Percentiles rank a stretch among this genome's conserved stretches.
Conservation (phyloP, 2,329 filamentous ascomycete genomes). For the Chalaropsis thielavioides region DNA sequence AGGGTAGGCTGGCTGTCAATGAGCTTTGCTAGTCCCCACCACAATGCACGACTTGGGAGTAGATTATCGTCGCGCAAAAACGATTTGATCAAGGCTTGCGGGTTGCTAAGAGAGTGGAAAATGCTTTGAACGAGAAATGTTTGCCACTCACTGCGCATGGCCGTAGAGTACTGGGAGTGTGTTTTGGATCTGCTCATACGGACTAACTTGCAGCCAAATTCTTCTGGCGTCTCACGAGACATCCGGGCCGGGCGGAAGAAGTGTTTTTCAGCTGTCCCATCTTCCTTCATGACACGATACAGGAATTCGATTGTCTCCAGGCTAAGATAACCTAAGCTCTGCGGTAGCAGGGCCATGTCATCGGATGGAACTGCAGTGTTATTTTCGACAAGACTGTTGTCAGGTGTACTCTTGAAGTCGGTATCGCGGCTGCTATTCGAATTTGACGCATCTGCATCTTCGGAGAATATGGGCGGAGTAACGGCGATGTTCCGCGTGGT, state of each 20-base stretch:
- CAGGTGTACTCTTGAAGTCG: slow-evolving; percentile 7
- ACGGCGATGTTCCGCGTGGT: slow-evolving; percentile 1
- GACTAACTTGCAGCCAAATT: slow-evolving; percentile 6
- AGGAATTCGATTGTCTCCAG: slow-evolving; percentile 44
- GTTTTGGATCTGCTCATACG: slow-evolving; percentile 11
- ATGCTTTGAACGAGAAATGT: slow-evolving; percentile 49
- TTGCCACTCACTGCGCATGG: slow-evolving; percentile 37
- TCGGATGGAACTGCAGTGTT: background rate
- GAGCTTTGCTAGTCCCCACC: slow-evolving; percentile 48
- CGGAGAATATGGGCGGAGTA: slow-evolving; percentile 12
- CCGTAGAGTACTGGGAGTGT: slow-evolving; percentile 21
- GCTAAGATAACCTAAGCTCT: slow-evolving; percentile 40
- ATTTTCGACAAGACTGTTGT: background rate
- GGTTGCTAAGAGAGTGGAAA: slow-evolving; percentile 48
- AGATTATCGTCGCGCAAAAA: slow-evolving; percentile 40
- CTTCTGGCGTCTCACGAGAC: slow-evolving; percentile 12
- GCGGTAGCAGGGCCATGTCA: slow-evolving; percentile 31
- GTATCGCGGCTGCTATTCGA: slow-evolving; percentile 13
- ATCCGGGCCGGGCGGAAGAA: slow-evolving; percentile 19
- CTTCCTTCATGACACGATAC: slow-evolving; percentile 44
- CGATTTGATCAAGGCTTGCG: slow-evolving; percentile 38
- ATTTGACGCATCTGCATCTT: slow-evolving; percentile 13
- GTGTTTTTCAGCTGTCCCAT: slow-evolving; percentile 35
- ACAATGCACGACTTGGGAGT: slow-evolving; percentile 46
- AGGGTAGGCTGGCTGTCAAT: slow-evolving; percentile 42